phyloP scores from a whole-genome alignment of 371 early-diverging fungal species.

The Mortierella sp. region DNA sequence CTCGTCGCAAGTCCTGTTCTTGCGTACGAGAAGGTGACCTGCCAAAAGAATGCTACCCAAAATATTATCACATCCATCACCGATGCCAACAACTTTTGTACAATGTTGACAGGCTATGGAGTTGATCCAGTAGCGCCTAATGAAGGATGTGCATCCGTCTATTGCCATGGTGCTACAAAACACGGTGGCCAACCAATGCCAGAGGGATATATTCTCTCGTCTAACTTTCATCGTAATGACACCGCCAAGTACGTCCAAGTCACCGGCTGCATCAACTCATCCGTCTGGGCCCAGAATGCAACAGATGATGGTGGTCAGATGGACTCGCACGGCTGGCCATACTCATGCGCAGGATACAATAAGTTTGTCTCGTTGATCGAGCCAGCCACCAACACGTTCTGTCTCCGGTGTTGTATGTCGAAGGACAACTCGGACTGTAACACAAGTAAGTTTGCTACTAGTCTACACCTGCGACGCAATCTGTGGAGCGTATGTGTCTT shows the following conservation, averaged over 20 bases:
- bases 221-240: conserved; percentile 42
- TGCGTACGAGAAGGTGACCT: conserved; percentile 32
- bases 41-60: conserved; percentile 12
- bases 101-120: conserved; percentile 31
- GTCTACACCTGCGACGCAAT: no score
- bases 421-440: conserved; percentile 27
- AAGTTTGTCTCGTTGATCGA: conserved; percentile 62
- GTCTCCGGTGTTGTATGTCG: conserved; percentile 53
- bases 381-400: conserved; percentile 57
- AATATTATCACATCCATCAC: conserved; percentile 25
- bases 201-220: conserved; percentile 36
- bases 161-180: conserved; percentile 30
- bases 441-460: conserved; percentile 31
- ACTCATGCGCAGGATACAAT: conserved; percentile 47
- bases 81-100: conserved; percentile 26
- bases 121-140: conserved; percentile 25
- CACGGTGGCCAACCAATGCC: conserved; percentile 54
- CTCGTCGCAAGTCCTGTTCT: conserved; percentile 14
- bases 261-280: conserved; percentile 56
- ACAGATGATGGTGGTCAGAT: conserved; percentile 62
- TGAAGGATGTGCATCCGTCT: conserved; percentile 35
- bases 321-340: conserved; percentile 49
- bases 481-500: no score
- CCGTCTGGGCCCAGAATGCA: conserved; percentile 45
- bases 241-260: conserved; percentile 54